These are phyloP conservation scores for Lodderomyces margitis DNA, from an alignment of 1,139 yeast species.

Conservation along the genomic window DNA sequence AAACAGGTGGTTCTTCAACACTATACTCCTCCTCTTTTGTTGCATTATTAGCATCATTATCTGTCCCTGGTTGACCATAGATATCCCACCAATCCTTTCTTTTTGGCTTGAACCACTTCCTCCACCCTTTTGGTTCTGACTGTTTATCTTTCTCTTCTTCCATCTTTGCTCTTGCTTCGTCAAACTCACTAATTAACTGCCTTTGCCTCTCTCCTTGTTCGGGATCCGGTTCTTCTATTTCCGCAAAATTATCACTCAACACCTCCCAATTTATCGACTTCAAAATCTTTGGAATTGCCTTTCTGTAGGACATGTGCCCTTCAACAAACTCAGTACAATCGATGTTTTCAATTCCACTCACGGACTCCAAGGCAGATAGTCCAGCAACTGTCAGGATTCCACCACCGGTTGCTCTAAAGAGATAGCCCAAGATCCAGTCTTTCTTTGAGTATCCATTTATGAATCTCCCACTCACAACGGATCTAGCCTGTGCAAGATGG, in stretches of 20 bases:
- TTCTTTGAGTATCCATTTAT: slow-evolving; percentile 87
- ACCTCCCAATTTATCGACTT: slow-evolving; percentile 75
- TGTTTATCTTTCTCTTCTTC: slow-evolving; percentile 33
- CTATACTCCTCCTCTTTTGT: slow-evolving; percentile 11
- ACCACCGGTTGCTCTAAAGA: slow-evolving; percentile 94
- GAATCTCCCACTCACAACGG: slow-evolving; percentile 88
- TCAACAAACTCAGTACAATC: slow-evolving; percentile 86
- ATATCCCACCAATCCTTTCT: slow-evolving; percentile 89
- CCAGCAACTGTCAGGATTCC: slow-evolving; percentile 92
- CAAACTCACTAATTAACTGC: slow-evolving; percentile 77
- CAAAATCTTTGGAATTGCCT: slow-evolving; percentile 82
- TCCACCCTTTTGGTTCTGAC: slow-evolving; percentile 47
- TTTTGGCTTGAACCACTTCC: slow-evolving; percentile 70
- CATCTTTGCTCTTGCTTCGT: slow-evolving; percentile 71
- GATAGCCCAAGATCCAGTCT: slow-evolving; percentile 95
- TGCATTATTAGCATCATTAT: slow-evolving; percentile 14
- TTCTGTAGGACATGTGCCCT: slow-evolving; percentile 97
- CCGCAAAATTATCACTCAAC: slow-evolving; percentile 85
- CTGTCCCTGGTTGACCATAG: slow-evolving; percentile 39
- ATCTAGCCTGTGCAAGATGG: slow-evolving; percentile 74
- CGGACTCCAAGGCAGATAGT: slow-evolving; percentile 65
- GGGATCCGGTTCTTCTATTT: slow-evolving; percentile 95
- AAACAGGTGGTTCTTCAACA: slow-evolving; percentile 24
- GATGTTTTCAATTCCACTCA: slow-evolving; percentile 72
- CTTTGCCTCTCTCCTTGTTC: slow-evolving; percentile 82